Conservation (phyloP, 768 basidiomycete genomes). For the Hericium alpestre region DNA sequence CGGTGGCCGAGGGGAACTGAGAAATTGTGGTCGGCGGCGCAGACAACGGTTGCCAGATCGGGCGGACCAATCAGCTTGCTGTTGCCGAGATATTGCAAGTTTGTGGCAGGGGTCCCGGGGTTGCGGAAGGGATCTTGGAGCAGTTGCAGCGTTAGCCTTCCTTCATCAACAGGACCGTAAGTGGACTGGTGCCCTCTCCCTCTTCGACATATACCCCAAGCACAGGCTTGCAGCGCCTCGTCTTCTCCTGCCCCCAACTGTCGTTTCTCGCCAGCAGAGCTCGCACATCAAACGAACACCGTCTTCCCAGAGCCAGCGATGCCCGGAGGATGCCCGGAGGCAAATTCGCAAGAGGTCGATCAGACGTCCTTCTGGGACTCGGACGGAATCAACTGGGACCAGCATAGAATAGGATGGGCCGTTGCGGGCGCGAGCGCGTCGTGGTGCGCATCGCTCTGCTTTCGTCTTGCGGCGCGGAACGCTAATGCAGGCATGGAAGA, state of each 20-base stretch:
- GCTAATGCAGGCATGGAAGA: slow-evolving; percentile 25
- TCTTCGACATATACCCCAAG: not conserved
- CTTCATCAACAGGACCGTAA: not conserved
- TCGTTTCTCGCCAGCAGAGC: not conserved
- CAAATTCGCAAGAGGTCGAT: slow-evolving; percentile 40
- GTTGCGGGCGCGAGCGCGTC: slow-evolving; percentile 48
- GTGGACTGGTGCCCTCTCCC: not conserved
- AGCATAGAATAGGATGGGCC: slow-evolving; percentile 64
- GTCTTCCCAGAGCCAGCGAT: not conserved
- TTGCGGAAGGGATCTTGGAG: no score
- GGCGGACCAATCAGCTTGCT: no score
- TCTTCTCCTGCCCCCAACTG: not conserved
- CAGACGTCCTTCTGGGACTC: slow-evolving; percentile 55
- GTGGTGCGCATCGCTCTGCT: slow-evolving; percentile 32
- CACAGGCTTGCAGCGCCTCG: not conserved
- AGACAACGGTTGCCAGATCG: no score
- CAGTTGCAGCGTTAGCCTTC: no score
- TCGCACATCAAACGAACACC: not conserved
- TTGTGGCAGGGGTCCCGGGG: no score
- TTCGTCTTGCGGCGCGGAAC: not conserved
- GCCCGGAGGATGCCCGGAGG: slow-evolving; percentile 32
- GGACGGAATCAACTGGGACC: slow-evolving; percentile 44
- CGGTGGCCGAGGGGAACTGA: no score
- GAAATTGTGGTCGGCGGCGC: no score
- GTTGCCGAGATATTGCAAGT: no score